Percentiles rank a stretch among this genome's conserved stretches.
Evolutionary conservation across 257 asterid genomes (phyloP).

Genomic region (Solanum pimpinellifolium): DNA sequence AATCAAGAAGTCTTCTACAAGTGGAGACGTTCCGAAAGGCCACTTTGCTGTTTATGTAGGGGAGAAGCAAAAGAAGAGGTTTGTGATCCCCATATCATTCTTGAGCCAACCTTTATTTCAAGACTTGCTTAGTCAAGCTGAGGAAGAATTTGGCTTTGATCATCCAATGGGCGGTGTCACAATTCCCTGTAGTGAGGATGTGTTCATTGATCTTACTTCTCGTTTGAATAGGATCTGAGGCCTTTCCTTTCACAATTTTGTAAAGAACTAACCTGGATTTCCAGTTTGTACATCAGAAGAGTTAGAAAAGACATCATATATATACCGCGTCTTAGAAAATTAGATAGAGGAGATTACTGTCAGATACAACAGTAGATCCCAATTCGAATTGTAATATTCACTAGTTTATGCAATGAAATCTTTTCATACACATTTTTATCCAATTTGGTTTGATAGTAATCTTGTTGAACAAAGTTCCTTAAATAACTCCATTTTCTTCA

Average conservation of each 20-base stretch:
- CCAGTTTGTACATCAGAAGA: not conserved
- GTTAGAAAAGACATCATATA: not conserved
- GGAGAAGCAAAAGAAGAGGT: constrained; percentile 14
- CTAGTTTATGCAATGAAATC: not conserved
- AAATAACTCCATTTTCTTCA: not conserved
- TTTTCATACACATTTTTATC: not conserved
- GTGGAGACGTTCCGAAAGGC: constrained; percentile 16
- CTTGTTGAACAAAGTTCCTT: not conserved
- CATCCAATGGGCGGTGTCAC: constrained; percentile 21
- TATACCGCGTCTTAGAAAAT: not conserved
- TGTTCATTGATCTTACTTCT: constrained; percentile 4
- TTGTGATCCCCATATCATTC: constrained; percentile 12
- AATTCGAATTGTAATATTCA: not conserved
- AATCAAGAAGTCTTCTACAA: not conserved
- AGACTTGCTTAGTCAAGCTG: constrained; percentile 5
- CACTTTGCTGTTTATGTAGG: constrained; percentile 21
- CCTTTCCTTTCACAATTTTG: not conserved
- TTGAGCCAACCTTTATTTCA: constrained; percentile 15
- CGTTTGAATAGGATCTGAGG: not conserved
- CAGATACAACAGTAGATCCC: not conserved
- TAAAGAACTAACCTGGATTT: not conserved
- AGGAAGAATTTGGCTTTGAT: constrained; percentile 18
- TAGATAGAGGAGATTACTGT: not conserved
- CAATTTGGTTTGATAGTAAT: not conserved
- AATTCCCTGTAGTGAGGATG: constrained; percentile 10